phyloP scores from a whole-genome alignment of 129 eudicot species.

The Escallonia rubra region DNA sequence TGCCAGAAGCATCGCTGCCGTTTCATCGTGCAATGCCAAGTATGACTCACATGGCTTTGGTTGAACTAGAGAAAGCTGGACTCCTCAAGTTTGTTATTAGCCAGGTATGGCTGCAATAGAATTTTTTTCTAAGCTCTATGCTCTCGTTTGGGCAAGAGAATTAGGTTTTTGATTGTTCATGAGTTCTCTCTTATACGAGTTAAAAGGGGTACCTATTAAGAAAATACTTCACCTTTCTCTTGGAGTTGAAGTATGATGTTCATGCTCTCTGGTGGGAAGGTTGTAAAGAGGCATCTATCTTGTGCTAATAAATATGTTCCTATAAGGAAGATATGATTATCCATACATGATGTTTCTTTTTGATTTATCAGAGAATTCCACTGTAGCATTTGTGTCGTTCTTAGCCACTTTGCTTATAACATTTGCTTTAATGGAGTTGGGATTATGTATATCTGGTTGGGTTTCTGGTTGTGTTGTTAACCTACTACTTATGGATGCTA shows the following conservation, averaged over 20 bases:
- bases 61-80: conserved; percentile 78
- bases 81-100: conserved; percentile 87
- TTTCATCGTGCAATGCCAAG: conserved; percentile 93
- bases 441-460: background rate
- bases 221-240: too few species aligned
- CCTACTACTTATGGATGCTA: conserved; percentile 16
- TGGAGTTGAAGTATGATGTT: too few species aligned
- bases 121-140: background rate
- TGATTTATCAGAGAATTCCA: too few species aligned
- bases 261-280: too few species aligned
- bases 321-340: too few species aligned
- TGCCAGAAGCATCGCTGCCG: conserved; percentile 94
- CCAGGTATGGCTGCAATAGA: conserved; percentile 41
- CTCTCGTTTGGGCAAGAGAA: background rate
- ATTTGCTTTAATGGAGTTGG: too few species aligned
- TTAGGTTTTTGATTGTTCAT: background rate
- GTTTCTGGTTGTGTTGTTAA: background rate
- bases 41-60: conserved; percentile 87
- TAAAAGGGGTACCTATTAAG: background rate
- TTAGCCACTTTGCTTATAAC: too few species aligned
- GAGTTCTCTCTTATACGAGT: background rate
- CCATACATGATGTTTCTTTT: too few species aligned
- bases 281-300: too few species aligned
- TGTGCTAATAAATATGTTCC: too few species aligned
- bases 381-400: too few species aligned